A percentile compares a stretch with the other conserved stretches of the same genome.
These are phyloP conservation scores for Haplographium delicatum DNA, from an alignment of 495 filamentous ascomycete genomes.

Conservation along the genomic window DNA sequence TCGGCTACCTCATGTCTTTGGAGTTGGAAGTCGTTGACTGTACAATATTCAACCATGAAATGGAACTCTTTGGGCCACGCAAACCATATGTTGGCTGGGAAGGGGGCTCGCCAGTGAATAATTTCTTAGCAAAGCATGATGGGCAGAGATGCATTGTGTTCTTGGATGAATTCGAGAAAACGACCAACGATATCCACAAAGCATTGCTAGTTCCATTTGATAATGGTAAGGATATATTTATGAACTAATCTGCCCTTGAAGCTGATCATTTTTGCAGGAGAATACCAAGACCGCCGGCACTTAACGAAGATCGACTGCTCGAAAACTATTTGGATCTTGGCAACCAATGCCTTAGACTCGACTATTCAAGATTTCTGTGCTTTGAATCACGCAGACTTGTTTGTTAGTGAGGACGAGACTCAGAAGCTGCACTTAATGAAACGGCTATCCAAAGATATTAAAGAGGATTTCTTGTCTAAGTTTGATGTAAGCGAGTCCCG, in stretches of 20 bases:
- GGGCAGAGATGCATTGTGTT: constrained; percentile 44
- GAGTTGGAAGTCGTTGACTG: constrained; percentile 40
- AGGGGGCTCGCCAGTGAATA: constrained; percentile 43
- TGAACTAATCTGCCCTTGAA: background rate
- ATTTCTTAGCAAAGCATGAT: constrained; percentile 42
- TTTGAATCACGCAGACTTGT: constrained; percentile 15
- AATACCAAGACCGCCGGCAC: constrained; percentile 42
- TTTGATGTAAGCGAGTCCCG: constrained; percentile 32
- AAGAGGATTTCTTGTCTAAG: constrained; percentile 23
- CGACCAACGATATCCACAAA: constrained; percentile 34
- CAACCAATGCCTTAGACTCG: constrained; percentile 43
- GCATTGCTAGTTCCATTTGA: constrained; percentile 42
- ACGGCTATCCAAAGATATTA: constrained; percentile 29
- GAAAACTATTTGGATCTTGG: constrained; percentile 52
- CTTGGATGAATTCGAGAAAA: constrained; percentile 57
- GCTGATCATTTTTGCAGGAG: constrained; percentile 19
- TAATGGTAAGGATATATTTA: constrained; percentile 28
- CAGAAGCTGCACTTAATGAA: constrained; percentile 25
- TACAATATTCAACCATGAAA: constrained; percentile 31
- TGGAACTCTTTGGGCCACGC: constrained; percentile 44
- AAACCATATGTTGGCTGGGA: constrained; percentile 31
- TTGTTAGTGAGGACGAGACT: constrained; percentile 22
- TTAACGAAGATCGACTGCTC: constrained; percentile 40
- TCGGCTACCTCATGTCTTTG: constrained; percentile 39
- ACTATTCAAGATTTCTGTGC: constrained; percentile 35